Conservation (phyloP, 2,329 filamentous ascomycete genomes). For the Colletotrichum nymphaeae region DNA sequence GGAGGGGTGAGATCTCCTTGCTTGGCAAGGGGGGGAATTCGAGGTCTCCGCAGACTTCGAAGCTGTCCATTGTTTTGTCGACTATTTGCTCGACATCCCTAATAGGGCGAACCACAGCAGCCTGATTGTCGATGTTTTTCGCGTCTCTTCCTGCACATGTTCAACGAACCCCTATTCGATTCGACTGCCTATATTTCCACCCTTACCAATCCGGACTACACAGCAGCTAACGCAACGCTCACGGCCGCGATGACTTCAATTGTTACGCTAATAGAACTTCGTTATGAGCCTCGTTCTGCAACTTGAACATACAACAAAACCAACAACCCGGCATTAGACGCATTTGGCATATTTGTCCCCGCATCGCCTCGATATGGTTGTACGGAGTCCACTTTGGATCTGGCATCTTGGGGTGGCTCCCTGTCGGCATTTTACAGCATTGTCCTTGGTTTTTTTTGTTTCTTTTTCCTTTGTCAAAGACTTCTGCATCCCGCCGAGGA, state of each 20-base stretch:
- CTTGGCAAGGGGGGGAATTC: conserved; percentile 22
- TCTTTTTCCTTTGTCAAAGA: conserved; percentile 36
- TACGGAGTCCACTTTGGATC: conserved; percentile 42
- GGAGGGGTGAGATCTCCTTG: conserved; percentile 34
- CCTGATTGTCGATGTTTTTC: conserved; percentile 33
- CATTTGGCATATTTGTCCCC: conserved; percentile 42
- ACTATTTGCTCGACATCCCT: conserved; percentile 19
- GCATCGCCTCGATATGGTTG: conserved; percentile 39
- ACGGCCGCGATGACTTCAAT: conserved; percentile 30
- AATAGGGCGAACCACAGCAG: conserved; percentile 37
- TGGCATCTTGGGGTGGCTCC: conserved; percentile 38
- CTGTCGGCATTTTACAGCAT: conserved; percentile 36
- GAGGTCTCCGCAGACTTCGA: neutral
- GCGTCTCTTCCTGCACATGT: conserved; percentile 36
- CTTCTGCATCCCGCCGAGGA: conserved; percentile 32
- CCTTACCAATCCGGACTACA: conserved; percentile 16
- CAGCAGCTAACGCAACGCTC: conserved; percentile 34
- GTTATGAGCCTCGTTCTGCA: conserved; percentile 34
- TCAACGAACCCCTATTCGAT: conserved; percentile 31
- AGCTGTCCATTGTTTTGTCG: conserved; percentile 12
- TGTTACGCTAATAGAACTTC: conserved; percentile 34
- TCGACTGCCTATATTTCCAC: conserved; percentile 33
- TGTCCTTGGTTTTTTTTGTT: conserved; percentile 35
- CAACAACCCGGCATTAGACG: conserved; percentile 39
- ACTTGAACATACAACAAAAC: conserved; percentile 31